These are phyloP conservation scores for Sarcodon sp. DNA, from an alignment of 768 basidiomycete species.

Conservation along the genomic window DNA sequence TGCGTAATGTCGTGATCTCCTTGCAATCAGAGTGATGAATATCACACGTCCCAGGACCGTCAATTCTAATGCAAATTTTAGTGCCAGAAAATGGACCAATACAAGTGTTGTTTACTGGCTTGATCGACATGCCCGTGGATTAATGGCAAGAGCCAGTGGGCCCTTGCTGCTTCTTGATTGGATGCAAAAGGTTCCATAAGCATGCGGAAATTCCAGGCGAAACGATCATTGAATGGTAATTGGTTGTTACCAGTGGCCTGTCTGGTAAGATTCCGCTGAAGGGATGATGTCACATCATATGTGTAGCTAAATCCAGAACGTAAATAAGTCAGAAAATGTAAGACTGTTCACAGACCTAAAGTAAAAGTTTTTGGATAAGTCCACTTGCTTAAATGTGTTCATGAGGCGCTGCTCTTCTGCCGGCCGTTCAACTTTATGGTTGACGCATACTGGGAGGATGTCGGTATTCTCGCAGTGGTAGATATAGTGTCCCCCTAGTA, in stretches of 20 bases:
- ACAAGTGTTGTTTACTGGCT: slow-evolving; percentile 63
- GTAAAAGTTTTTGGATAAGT: slow-evolving; percentile 99
- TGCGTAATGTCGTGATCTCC: slow-evolving; percentile 89
- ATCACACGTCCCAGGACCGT: slow-evolving; percentile 82
- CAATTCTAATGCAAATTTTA: slow-evolving; percentile 46
- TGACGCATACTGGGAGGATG: slow-evolving; percentile 63
- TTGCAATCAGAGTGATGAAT: slow-evolving; percentile 90
- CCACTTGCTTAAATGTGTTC: slow-evolving; percentile 90
- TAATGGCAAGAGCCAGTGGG: slow-evolving; percentile 82
- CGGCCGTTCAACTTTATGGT: slow-evolving; percentile 77
- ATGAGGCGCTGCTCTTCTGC: slow-evolving; percentile 83
- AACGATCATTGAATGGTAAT: slow-evolving; percentile 76
- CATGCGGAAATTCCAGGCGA: slow-evolving; percentile 92
- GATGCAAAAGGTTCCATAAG: slow-evolving; percentile 53
- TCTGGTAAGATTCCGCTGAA: slow-evolving; percentile 81
- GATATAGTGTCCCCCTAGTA: slow-evolving; percentile 90
- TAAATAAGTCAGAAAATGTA: too few relatives aligned
- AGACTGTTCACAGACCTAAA: slow-evolving; percentile 49
- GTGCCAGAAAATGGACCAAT: not conserved
- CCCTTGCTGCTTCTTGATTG: slow-evolving; percentile 28
- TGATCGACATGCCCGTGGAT: slow-evolving; percentile 97
- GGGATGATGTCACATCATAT: slow-evolving; percentile 92
- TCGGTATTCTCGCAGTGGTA: slow-evolving; percentile 94
- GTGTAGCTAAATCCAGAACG: slow-evolving; percentile 51
- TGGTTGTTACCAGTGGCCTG: slow-evolving; percentile 28